A percentile compares a stretch with the other conserved stretches of the same genome.
These are phyloP conservation scores for Leucocoprinus sp. DNA, from an alignment of 768 basidiomycete genomes.

Conservation along the genomic window DNA sequence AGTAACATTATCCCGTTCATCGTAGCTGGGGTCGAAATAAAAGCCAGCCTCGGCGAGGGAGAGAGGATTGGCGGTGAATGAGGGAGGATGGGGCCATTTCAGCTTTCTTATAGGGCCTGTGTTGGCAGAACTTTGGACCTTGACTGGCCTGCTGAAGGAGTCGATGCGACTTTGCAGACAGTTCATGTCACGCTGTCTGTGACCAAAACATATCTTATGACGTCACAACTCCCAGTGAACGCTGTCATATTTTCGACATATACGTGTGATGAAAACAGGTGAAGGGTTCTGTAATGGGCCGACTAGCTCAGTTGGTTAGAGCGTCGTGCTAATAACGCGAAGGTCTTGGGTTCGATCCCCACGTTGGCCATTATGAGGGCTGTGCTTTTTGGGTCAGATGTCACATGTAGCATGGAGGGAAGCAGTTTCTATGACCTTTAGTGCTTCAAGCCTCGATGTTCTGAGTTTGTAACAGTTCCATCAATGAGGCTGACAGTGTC, in stretches of 20 bases:
- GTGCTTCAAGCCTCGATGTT: no score
- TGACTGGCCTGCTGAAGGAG: conserved; percentile 59
- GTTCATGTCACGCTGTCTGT: no score
- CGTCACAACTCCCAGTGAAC: no score
- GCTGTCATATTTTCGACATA: no score
- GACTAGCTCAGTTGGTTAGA: conserved; percentile 94
- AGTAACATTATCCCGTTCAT: conserved; percentile 65
- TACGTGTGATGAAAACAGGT: no score
- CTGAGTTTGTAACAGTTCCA: no score
- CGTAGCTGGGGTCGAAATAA: conserved; percentile 64
- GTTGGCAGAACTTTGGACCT: conserved; percentile 50
- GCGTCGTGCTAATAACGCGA: conserved; percentile 84
- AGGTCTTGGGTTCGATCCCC: conserved; percentile 79
- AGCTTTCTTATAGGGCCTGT: conserved; percentile 34
- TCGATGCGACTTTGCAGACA: conserved; percentile 48
- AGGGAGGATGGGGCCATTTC: conserved; percentile 75
- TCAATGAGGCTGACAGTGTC: no score
- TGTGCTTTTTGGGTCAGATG: no score
- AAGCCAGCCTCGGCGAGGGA: conserved; percentile 86
- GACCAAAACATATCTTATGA: no score
- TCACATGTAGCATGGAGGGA: no score
- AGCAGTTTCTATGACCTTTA: no score
- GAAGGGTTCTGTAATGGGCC: no score
- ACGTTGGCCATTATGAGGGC: conserved; percentile 77
- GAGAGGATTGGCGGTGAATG: conserved; percentile 61